A percentile compares a stretch with the other conserved stretches of the same genome.
Evolutionary conservation across 2,329 filamentous ascomycete species (phyloP).

Genomic region (Chrysoporthe cubensis): DNA sequence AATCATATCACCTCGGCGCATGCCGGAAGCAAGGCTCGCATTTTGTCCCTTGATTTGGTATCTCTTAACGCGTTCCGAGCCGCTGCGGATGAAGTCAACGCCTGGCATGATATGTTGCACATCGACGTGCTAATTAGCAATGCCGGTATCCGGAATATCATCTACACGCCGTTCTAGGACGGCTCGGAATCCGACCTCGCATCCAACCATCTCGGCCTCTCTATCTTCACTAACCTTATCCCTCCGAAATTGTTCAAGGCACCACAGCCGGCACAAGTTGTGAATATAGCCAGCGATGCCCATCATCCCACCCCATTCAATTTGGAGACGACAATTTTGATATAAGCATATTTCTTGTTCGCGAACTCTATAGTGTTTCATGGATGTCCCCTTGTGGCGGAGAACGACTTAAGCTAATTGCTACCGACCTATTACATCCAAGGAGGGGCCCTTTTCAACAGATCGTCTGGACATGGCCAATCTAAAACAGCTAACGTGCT

Average conservation of each 20-base stretch:
- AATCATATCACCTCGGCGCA: no score
- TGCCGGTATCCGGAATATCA: no score
- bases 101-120: conserved; percentile 6
- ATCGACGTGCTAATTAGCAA: conserved; percentile 5
- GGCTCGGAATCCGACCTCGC: no score
- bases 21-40: no score
- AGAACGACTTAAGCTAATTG: not conserved
- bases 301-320: not conserved
- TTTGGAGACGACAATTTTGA: not conserved
- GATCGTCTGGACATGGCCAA: conserved; percentile 3
- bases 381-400: not conserved
- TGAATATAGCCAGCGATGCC: no score
- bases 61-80: conserved; percentile 14
- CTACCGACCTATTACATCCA: not conserved
- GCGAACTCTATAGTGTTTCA: not conserved
- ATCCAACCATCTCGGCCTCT: not conserved
- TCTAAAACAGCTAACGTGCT: conserved; percentile 14
- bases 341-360: not conserved
- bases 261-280: no score
- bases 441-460: not conserved
- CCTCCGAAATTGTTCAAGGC: no score
- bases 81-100: conserved; percentile 9
- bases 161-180: no score
- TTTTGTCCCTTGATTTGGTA: conserved; percentile 5
- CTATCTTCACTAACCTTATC: not conserved